Evolutionary conservation across 2,329 filamentous ascomycete species (phyloP), one percentile per base, ranked within the genome.

Genomic region (Zasmidium angulare): DNA sequence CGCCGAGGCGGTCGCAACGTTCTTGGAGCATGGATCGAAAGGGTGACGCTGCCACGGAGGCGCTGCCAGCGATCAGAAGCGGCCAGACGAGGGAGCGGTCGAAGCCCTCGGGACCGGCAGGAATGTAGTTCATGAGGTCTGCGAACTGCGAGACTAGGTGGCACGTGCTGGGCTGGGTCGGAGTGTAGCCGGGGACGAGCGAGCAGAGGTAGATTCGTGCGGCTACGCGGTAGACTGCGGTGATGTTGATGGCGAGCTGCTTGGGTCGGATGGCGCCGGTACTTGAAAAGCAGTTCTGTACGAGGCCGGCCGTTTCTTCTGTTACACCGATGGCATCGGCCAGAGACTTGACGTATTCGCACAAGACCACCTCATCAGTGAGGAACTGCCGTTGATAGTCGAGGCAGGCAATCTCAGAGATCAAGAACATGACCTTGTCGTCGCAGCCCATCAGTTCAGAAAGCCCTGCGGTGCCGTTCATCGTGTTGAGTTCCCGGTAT

Each of bases 141-240:
- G 89, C 86, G 62, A 97, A 85, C 69, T 90, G 90, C 61, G 89
- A 84, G 46, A 97, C 86, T 22, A 98, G 83, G 65, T 87, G 87
- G 69, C 89, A 81, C 70, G 88, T 93, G 73, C 88, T 91, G 9
- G 81, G 80, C 69, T 95, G 88, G 58, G 82, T 83, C 50, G 89
- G 89, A 68, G 88, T 87, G 77, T 93, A 95, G 58, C 92, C 92
- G 0, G 93, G 93, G 0, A 98, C 90, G 36, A 99, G 82, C 72
- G 90, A 93, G 86, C 92, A 96, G n/a, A 98, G 87, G 77, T 97
- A 97, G 78, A 99, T 92, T 71, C 93, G 89, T 2, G 93, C 93
- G 1, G 93, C 93, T 55, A 96, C 81, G 69, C 93, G 90, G 85
- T 96, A 99, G 47, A 96, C 87, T 46, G 88, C 84, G 0, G 92